phyloP scores from a whole-genome alignment of 2,329 filamentous ascomycete genomes.

The Akanthomyces uredinophilus region DNA sequence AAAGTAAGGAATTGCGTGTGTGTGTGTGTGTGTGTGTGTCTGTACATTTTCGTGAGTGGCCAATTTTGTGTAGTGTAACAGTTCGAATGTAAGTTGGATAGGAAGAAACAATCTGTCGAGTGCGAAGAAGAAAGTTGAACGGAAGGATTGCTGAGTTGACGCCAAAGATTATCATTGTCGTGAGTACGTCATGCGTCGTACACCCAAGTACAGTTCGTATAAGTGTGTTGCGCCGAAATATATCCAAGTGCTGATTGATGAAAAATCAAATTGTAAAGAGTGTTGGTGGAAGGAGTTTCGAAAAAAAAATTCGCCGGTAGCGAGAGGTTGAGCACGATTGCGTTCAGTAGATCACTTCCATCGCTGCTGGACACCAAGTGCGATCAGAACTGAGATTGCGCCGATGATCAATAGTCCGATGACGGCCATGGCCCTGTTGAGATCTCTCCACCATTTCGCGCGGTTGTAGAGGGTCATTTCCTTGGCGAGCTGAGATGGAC shows the following conservation, averaged over 20 bases:
- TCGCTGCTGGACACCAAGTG: conserved; percentile 46
- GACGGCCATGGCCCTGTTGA: conserved; percentile 55
- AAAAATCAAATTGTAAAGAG: background rate
- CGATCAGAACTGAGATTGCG: conserved; percentile 45
- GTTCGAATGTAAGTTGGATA: background rate
- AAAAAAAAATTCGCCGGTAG: background rate
- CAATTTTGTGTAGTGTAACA: background rate
- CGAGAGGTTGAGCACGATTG: background rate
- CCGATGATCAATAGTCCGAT: conserved; percentile 51
- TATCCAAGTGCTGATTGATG: background rate
- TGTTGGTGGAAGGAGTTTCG: background rate
- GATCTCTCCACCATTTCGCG: conserved; percentile 54
- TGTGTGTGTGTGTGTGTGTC: conserved; percentile 1
- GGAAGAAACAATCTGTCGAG: conserved; percentile 12
- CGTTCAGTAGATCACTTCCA: conserved; percentile 32
- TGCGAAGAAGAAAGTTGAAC: conserved; percentile 14
- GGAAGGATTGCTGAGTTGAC: conserved; percentile 6
- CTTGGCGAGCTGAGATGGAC: conserved; percentile 32
- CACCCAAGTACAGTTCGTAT: background rate
- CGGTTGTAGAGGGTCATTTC: conserved; percentile 44
- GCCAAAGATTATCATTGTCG: background rate
- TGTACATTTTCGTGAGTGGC: background rate
- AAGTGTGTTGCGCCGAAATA: background rate
- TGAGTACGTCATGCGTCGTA: conserved; percentile 5
- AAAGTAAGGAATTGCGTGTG: background rate